Evolutionary conservation across 1,139 yeast genomes (phyloP).

Genomic region (Suhomyces bribrorum): DNA sequence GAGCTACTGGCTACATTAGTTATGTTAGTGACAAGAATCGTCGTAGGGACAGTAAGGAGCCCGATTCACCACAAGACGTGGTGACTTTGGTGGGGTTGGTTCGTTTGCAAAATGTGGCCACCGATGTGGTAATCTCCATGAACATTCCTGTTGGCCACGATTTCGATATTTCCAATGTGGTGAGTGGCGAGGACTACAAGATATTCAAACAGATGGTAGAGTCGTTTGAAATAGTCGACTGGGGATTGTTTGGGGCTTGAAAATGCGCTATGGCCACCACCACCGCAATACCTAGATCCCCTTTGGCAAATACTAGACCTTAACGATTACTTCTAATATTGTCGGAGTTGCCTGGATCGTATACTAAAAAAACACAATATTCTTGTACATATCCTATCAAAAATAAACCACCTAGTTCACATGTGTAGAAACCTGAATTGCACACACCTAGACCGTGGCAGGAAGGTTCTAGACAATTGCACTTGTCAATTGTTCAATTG

Average conservation of each 20-base stretch:
- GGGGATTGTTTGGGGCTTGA: constrained; percentile 28
- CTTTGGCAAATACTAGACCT: too few species aligned
- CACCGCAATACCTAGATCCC: too few species aligned
- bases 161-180: constrained; percentile 12
- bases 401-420: too few species aligned
- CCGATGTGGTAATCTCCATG: constrained; percentile 65
- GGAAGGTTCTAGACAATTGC: too few species aligned
- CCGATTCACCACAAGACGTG: constrained; percentile 23
- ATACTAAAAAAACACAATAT: too few species aligned
- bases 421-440: too few species aligned
- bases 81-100: constrained; percentile 54
- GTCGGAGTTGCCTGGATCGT: too few species aligned
- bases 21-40: constrained; percentile 26
- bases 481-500: too few species aligned
- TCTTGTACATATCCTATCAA: too few species aligned
- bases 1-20: constrained; percentile 14
- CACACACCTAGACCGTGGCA: too few species aligned
- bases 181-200: constrained; percentile 16
- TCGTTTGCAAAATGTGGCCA: constrained; percentile 48
- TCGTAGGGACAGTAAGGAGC: constrained; percentile 53
- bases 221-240: constrained; percentile 25
- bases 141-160: constrained; percentile 48
- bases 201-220: constrained; percentile 20
- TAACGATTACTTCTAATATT: too few species aligned
- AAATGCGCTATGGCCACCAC: too few species aligned